Evolutionary conservation across 1,284 basidiomycete genomes (phyloP), one percentile per base, ranked within the genome.

Genomic region (Ceratorhiza oryzae-sativae): DNA sequence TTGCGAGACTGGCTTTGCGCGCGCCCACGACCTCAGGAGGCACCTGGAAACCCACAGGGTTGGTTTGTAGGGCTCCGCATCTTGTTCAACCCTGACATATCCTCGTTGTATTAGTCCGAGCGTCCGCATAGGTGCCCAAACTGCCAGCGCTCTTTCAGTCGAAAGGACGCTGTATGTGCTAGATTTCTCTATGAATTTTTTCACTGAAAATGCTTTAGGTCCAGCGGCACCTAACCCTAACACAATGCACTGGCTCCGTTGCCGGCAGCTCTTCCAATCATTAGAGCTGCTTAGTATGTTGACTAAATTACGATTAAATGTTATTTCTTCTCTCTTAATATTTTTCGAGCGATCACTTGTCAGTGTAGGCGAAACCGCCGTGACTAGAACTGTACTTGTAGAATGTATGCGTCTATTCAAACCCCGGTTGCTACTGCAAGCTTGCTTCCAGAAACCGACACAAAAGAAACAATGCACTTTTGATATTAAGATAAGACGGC

Each of bases 41-140:
- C 68, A 71, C 36, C 8, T 61, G 1, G 68, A 60, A 18, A 71
- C 68, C 1, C 68, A 71, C 58, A 61, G 27, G 58, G 68, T 71
- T 12, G 34, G 56, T 51, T n/a, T 48, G 23, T 32, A 25, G 4
- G 12, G 20, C 30, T 56, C 39, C 20, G 42, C 12, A n/a, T 18
- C n/a, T 25, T 18, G 53, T 20, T 23, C 12, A n/a, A 12, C 30
- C 13, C 48, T 36, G 34, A 53, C 8, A n/a, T 27, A n/a, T 30
- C n/a, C 30, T 20, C 39, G 27, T 25, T n/a, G n/a, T n/a, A n/a
- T 45, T 45, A 71, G 68, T 51, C 46, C 25, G 68, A 60, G 18
- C 68, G 68, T 5, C 68, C 68, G 1, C 68, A 71, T 30, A 61
- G 42, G 27, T 71, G 68, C 34, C 68, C 68, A 6, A 41, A 71